Percentiles rank a stretch among this genome's conserved stretches.
Evolutionary conservation across 1,284 basidiomycete species (phyloP).

Genomic region (Ustilago tritici): DNA sequence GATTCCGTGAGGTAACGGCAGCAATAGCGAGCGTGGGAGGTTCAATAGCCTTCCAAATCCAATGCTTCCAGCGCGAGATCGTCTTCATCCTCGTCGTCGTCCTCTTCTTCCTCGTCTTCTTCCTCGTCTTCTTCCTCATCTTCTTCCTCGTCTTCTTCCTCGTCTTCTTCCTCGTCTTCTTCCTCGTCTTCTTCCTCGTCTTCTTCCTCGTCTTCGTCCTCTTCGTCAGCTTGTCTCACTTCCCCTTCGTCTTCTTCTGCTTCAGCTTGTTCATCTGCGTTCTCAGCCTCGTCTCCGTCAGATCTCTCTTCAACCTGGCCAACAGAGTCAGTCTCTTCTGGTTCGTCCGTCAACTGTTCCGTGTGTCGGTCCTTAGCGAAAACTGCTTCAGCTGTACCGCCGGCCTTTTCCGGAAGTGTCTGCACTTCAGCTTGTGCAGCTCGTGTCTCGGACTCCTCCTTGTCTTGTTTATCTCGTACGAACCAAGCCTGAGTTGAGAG

Average conservation of each 20-base stretch:
- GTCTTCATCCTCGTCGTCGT: slow-evolving; percentile 81
- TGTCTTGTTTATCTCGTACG: too few relatives aligned
- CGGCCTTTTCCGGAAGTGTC: neutral
- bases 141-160: slow-evolving; percentile 6
- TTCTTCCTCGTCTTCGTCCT: slow-evolving; percentile 1
- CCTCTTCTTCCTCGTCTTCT: slow-evolving; percentile 19
- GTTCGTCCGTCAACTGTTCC: neutral
- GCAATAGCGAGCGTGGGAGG: neutral
- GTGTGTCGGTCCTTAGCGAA: neutral
- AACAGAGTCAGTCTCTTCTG: neutral
- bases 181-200: neutral
- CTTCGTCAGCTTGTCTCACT: neutral
- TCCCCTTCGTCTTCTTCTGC: neutral
- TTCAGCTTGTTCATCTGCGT: neutral
- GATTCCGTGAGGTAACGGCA: neutral
- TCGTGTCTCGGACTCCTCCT: neutral
- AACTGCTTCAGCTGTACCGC: neutral
- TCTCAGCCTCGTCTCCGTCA: neutral
- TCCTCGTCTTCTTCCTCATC: neutral
- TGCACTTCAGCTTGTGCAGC: neutral
- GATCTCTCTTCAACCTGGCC: neutral
- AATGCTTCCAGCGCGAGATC: slow-evolving; percentile 96
- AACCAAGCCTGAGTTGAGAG: neutral
- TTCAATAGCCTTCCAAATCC: slow-evolving; percentile 76
- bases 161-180: slow-evolving; percentile 2